Percentiles rank a stretch among this genome's conserved stretches.
phyloP scores from a whole-genome alignment of 2,329 filamentous ascomycete species.

The Paracamarosporium sp. region DNA sequence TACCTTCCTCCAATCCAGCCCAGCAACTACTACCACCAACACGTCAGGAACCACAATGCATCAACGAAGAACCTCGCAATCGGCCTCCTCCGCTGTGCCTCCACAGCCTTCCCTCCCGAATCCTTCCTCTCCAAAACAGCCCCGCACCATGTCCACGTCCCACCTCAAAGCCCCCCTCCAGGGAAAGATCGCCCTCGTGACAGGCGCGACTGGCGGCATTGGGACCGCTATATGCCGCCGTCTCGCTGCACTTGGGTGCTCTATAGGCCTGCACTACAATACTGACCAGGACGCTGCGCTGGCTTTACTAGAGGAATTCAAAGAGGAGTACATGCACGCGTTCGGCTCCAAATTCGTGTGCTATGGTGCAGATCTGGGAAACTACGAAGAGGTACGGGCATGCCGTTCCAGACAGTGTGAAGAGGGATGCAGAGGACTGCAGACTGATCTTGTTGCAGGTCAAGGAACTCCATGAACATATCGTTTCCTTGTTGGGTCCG shows the following conservation, averaged over 20 bases:
- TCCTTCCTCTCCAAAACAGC: not conserved
- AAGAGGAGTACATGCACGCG: conserved; percentile 24
- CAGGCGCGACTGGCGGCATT: conserved; percentile 55
- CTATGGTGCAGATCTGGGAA: conserved; percentile 46
- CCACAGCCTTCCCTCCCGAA: not conserved
- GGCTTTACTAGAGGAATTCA: conserved; percentile 26
- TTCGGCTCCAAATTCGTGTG: conserved; percentile 31
- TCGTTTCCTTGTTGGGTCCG: conserved; percentile 39
- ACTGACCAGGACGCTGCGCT: conserved; percentile 34
- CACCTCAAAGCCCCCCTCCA: conserved; percentile 11
- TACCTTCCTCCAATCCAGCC: not conserved
- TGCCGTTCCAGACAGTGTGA: not conserved
- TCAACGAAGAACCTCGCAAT: not conserved
- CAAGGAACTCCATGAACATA: conserved; percentile 40
- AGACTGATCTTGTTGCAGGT: conserved; percentile 23
- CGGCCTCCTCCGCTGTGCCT: not conserved
- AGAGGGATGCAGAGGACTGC: too few species aligned
- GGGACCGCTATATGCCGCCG: conserved; percentile 50
- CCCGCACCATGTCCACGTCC: not conserved
- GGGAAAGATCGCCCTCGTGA: conserved; percentile 47
- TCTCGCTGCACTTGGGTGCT: conserved; percentile 50
- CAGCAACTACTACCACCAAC: not conserved
- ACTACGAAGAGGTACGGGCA: conserved; percentile 43
- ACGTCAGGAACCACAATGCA: not conserved
- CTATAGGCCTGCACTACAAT: conserved; percentile 54